phyloP scores from a whole-genome alignment of 169 alveolate species.

The Eimeria necatrix region DNA sequence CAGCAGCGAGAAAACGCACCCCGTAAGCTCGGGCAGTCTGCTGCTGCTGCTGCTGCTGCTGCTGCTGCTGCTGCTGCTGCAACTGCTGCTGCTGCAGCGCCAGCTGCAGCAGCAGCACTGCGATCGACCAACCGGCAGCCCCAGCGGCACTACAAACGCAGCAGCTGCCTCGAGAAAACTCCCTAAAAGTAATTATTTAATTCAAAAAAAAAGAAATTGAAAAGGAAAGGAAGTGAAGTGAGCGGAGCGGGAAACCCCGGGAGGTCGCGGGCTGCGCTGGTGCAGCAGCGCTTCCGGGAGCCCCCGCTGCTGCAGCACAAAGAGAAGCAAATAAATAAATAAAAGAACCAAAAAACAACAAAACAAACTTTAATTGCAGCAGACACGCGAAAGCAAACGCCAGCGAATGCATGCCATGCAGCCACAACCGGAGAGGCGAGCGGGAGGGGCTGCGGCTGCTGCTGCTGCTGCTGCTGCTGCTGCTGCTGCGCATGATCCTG shows the following conservation, averaged over 20 bases:
- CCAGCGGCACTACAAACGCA: too few species aligned
- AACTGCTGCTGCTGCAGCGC: background rate
- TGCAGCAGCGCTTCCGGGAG: too few species aligned
- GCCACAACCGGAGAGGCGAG: background rate
- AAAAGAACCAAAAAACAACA: background rate
- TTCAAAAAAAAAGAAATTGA: too few species aligned
- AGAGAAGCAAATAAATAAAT: background rate
- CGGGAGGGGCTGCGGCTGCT: conserved; percentile 46
- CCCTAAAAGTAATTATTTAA: too few species aligned
- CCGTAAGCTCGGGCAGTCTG: too few species aligned
- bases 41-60: conserved; percentile 3
- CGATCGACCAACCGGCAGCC: background rate
- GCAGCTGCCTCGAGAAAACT: too few species aligned
- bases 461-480: background rate
- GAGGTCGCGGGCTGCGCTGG: too few species aligned
- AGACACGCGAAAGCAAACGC: background rate
- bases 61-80: background rate
- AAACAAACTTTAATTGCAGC: background rate
- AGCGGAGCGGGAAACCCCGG: too few species aligned
- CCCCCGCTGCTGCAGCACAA: too few species aligned
- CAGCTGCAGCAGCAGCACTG: background rate
- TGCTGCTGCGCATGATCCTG: background rate
- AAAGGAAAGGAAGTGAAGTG: too few species aligned
- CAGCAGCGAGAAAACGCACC: too few species aligned
- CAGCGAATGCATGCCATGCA: background rate